These are phyloP conservation scores for Biscutella auriculata DNA, from an alignment of 441 rosid species.

Conservation along the genomic window DNA sequence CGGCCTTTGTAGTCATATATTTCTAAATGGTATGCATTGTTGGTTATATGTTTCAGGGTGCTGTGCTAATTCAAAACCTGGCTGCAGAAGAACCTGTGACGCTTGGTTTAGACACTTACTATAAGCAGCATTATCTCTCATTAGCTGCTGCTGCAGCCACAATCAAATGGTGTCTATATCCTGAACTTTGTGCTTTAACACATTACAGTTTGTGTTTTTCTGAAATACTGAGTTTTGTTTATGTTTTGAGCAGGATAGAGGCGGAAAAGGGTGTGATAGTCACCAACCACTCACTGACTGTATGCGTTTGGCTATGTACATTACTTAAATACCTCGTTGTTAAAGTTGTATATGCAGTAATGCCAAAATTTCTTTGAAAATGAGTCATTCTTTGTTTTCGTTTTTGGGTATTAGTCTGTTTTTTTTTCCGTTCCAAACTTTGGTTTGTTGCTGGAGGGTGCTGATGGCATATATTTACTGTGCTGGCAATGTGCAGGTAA, in stretches of 20 bases:
- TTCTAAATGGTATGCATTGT: constrained; percentile 11
- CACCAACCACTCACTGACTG: constrained; percentile 80
- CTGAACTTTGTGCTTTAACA: neutral
- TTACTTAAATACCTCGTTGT: neutral
- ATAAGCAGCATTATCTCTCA: constrained; percentile 94
- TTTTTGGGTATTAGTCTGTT: neutral
- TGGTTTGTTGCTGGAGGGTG: constrained; percentile 6
- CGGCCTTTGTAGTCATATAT: constrained; percentile 13
- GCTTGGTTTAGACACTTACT: constrained; percentile 83
- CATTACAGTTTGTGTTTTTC: neutral
- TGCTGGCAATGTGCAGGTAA: constrained; percentile 42
- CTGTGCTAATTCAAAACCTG: constrained; percentile 64
- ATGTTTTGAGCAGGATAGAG: constrained; percentile 60
- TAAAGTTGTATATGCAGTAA: neutral
- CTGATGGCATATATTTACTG: constrained; percentile 11
- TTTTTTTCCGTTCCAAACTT: neutral
- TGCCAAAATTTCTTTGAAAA: neutral
- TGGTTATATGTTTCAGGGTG: constrained; percentile 51
- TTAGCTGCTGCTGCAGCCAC: constrained; percentile 90
- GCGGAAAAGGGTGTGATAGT: constrained; percentile 85
- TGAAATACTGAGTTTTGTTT: constrained; percentile 12
- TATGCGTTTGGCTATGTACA: constrained; percentile 26
- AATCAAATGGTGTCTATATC: constrained; percentile 61
- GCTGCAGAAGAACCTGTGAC: constrained; percentile 87
- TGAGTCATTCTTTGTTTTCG: neutral